Evolutionary conservation across 768 basidiomycete genomes (phyloP), one percentile per base, ranked within the genome.

Genomic region (Leucosporidium yakuticum): DNA sequence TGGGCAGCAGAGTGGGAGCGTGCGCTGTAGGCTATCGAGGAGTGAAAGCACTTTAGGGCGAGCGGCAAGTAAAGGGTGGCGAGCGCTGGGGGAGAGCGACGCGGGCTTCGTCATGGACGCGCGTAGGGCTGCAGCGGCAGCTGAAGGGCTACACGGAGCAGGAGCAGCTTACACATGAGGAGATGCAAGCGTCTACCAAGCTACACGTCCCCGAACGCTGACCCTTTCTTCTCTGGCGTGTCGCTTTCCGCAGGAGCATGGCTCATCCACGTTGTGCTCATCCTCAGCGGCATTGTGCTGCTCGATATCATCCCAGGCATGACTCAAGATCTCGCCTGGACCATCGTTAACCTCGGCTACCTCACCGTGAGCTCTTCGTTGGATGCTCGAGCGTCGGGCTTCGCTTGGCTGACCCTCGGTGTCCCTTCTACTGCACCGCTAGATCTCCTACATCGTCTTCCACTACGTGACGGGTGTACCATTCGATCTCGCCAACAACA

Each of bases 361-460:
- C 88, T 93, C 69, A 84, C 87, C 56, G 95, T 97, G 77, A 69
- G 90, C 83, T n/a, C 7, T 51, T 17, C 57, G 21, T 15, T n/a
- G 9, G 9, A 21, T 39, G 20, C 34, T 58, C 36, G 15, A 21
- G 57, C 19, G 31, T 15, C 14, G 7, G 21, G 50, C 23, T 51
- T 51, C 49, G 49, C 49, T 44, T 48, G 39, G 8, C 44, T 60
- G 50, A 51, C 21, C 62, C 20, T 62, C 20, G 51, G 7, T n/a
- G 47, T 31, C 34, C 60, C 1, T 19, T 12, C 51, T n/a, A n/a
- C n/a, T n/a, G n/a, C n/a, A n/a, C n/a, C n/a, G 15, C 4, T 74
- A 95, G 94, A 77, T 92, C n/a, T 91, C 93, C 17, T 98, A 95
- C 81, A 83, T 97, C 69, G 94, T 98, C 90, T 98, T 98, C 82